Evolutionary conservation across 768 basidiomycete genomes (phyloP), one percentile per base, ranked within the genome.

Genomic region (Lactarius evosmus): DNA sequence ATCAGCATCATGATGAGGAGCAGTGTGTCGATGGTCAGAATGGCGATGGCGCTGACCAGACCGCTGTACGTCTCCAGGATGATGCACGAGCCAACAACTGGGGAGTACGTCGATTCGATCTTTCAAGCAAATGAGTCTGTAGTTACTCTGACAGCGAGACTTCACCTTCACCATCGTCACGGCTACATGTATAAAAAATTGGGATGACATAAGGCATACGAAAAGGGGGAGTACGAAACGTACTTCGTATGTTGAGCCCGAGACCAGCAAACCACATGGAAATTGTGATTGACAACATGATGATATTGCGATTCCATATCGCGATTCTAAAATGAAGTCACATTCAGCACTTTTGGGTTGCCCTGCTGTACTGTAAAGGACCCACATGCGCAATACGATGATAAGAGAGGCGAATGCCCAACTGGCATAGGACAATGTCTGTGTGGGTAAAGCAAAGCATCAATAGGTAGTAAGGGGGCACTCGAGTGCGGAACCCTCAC

Each of bases 391-490:
- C 7, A 57, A 41, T n/a, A 44, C 40, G 19, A 57, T 57, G 30
- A 57, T 57, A 32, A 44, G 40, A 22, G 56, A 57, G 29, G 56
- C 56, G n/a, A 41, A 57, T 14, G 22, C 46, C 46, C 46, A 49
- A 27, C 46, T 25, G 25, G 4, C 22, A 22, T 12, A 9, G 11
- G 22, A 22, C 12, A 49, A 27, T 49, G 22, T 25, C 46, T 49
- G 22, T 6, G 5, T 14, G 9, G 36, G 38, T 38, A 16, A 38
- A 17, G 38, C 2, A 46, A 25, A 12, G 12, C n/a, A 12, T 49
- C 25, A 49, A 49, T 49, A 12, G 25, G 12, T 2, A 49, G 11
- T 6, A 14, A 25, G 4, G 12, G 22, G 2, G 11, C 1, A 49
- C 46, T 25, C 2, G 12, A 6, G 46, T 12, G 27, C 40, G 19